Evolutionary conservation across 2,329 filamentous ascomycete species (phyloP), one percentile per base, ranked within the genome.

Genomic region (Claviceps sp.): DNA sequence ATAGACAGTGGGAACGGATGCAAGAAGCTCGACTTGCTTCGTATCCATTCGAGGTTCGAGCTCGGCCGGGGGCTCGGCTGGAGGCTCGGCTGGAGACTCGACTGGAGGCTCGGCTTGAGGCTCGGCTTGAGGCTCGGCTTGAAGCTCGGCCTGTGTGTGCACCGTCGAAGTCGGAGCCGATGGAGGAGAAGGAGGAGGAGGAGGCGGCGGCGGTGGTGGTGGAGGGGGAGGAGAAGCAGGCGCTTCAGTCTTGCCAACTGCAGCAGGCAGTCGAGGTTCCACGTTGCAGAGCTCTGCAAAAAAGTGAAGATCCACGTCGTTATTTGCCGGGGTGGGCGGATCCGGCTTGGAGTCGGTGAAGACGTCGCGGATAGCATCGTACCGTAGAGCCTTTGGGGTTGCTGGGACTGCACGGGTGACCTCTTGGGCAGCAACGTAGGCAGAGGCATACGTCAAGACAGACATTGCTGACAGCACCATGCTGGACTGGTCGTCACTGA

Each of bases 281-380:
- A 66, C 56, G 22, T 62, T 62, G 59, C 66, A 69, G 40, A 70
- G 49, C 53, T 66, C 60, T 11, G 67, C 66, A 26, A 70, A 58
- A 7, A 66, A 54, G 52, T 65, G 64, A 40, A 70, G 65, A 22
- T 59, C 56, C 34, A 62, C 52, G 14, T 53, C 54, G 34, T 60
- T 60, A 14, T 54, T 53, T 11, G 64, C 61, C 4, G 57, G 53
- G 6, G 58, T 53, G 2, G 60, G 50, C 16, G 63, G 53, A 5
- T 57, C 56, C 20, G 68, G 65, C 52, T 64, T 67, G 7, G 65
- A 62, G 50, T 67, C 61, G 13, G 66, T 67, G 55, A 72, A 72
- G 34, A 72, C 65, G 53, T 72, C 70, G n/a, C 65, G 64, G 49
- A 67, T 67, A n/a, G 65, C 65, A 55, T 67, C 65, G 49, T 67